Base-by-base conservation (phyloP, 2,329 filamentous ascomycete species). In the Aspergillus sp. region DNA sequence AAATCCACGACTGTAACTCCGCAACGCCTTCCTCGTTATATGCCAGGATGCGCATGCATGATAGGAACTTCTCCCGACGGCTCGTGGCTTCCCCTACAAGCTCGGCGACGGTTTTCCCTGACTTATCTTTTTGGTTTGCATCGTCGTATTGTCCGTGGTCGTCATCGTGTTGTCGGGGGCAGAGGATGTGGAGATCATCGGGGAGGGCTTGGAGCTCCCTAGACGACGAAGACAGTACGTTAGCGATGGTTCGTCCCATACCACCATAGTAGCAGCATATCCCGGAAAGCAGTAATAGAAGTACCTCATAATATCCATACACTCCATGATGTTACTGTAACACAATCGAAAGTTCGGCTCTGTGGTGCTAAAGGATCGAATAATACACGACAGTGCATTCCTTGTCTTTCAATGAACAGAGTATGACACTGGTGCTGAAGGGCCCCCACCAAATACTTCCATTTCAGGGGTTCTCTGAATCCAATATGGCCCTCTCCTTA, bases 11-110 rank as follows among this genome's bases (percentile, higher is more conserved):
- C 38, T 82, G 72, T 67, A 83, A 77, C 49, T 75, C 72, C 29
- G 78, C 77, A 3, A 79, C 77, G 43, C 79, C 75, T 42, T 81
- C 78, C 42, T 78, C 74, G 46, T 76, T 77, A 51, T 86, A 80
- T 12, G 83, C 85, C 46, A 88, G 74, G 9, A 89, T 77, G 38
- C 86, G 73, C 51, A 83, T 82, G 49, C 81, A 85, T 59, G 79
- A 80, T 52, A 86, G 81, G 43, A 83, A 81, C 30, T 80, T 74
- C 51, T 82, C 73, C 49, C 81, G 72, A 30, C 85, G 76, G 6
- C 67, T 60, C 32, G 75, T 71, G 9, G 76, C 77, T 47, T 82
- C 73, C 43, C 74, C 59, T 19, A 86, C 78, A 5, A 77, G 71
- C 9, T 65, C 56, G 41, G 54, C 57, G 39, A 62, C 57, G 9